Evolutionary conservation across 73 alveolate species (phyloP), one percentile per base, ranked within the genome.

Genomic region (Stentor coeruleus): DNA sequence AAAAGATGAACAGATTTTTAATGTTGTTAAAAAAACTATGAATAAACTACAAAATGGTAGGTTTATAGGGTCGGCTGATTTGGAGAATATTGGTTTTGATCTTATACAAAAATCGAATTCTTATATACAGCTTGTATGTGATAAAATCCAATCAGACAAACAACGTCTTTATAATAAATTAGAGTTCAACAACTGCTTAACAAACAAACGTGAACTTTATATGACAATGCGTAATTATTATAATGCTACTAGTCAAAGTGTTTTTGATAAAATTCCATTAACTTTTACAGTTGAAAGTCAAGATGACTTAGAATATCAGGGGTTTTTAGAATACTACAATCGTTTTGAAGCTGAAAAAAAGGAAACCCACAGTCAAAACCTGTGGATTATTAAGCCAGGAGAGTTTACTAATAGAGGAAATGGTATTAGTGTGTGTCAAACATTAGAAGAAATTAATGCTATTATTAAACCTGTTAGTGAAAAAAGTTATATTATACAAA

Each of bases 401-500:
- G 91, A 86, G 30, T 79, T 60, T 66, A 80, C 89, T 20, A 86
- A 86, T 82, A 30, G 91, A 59, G 91, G 91, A 37, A 58, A 81
- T n/a, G 91, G 91, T 2, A 86, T 86, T 66, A 77, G 81, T 74
- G 91, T 81, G 73, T 26, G 35, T 2, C 41, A 58, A 59, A 11
- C 66, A 6, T 20, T 49, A 20, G 66, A 49, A 49, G 6, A 6
- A 11, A 11, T 49, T 11, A 49, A 49, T 11, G 20, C 66, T 49
- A 11, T 49, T 11, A 11, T 49, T 11, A 49, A 11, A 49, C 20
- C 66, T 11, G 66, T 11, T 6, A 20, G 28, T 11, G 66, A 20
- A 49, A 49, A 49, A 49, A 92, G 97, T 14, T 90, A 82, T 33
- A 95, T 97, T 36, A 77, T 97, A 28, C 94, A 97, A 86, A 90